These are phyloP conservation scores for Plasmodium coatneyi DNA, from an alignment of 169 alveolate species.

Conservation along the genomic window DNA sequence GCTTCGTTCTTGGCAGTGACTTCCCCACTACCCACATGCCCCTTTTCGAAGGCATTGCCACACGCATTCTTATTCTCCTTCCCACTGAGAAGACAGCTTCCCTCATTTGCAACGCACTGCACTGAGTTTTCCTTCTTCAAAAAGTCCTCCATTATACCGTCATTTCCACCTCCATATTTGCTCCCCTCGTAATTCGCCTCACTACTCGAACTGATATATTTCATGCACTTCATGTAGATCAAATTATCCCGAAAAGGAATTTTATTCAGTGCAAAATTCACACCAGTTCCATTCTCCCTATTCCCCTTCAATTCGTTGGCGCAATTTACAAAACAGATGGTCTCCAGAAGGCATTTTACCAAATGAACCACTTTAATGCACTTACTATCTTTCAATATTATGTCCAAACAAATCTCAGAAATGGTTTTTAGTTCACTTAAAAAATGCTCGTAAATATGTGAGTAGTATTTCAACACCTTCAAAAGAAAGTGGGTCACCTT, in stretches of 20 bases:
- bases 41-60: neutral
- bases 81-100: neutral
- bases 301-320: neutral
- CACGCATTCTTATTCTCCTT: neutral
- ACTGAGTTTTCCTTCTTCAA: neutral
- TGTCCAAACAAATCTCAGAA: constrained; percentile 39
- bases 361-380: constrained; percentile 28
- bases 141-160: neutral
- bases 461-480: constrained; percentile 15
- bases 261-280: neutral
- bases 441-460: neutral
- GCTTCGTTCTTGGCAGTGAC: neutral
- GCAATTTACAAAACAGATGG: constrained; percentile 27
- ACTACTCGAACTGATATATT: neutral
- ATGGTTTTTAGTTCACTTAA: constrained; percentile 42
- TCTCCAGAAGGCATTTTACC: constrained; percentile 32
- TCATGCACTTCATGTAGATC: neutral
- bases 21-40: neutral
- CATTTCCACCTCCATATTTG: neutral
- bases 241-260: neutral
- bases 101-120: neutral
- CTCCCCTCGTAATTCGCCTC: neutral
- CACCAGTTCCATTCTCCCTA: neutral
- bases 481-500: constrained; percentile 39
- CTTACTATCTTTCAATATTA: constrained; percentile 50